Base-by-base conservation (phyloP, 2,329 filamentous ascomycete genomes). In the Malbranchea cinnamomea region DNA sequence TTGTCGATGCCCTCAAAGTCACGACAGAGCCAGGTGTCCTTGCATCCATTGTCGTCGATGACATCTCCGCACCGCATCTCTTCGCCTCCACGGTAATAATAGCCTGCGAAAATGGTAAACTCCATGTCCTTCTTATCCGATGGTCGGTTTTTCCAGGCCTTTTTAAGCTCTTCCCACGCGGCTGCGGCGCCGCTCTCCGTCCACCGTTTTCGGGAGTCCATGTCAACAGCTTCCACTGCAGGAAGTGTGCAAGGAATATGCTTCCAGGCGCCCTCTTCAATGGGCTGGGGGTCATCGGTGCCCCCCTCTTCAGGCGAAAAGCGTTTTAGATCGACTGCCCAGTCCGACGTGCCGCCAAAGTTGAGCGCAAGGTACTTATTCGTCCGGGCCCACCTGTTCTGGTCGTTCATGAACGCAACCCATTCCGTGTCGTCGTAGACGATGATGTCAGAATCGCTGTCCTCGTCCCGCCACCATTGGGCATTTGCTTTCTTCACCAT, bases 321-420 rank as follows among this genome's bases (percentile, higher is more conserved):
- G 20, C 20, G 20, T 7, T 23, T 32, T 8, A 50, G 34, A 33
- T 50, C 46, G n/a, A 43, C 30, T 4, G 47, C 47, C 48, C 46
- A 50, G 28, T 49, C 44, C 11, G 36, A 31, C 7, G 30, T 44
- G 1, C 46, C 46, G 1, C 21, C 38, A 21, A 50, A 39, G 23
- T 43, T 41, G 2, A 40, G 12, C 4, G 11, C 20, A 23, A 37
- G 27, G 30, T 36, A 47, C 2, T 25, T 12, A 4, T 15, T 27
- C 2, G 26, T 35, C 4, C 47, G 38, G 3, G 12, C 17, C 1
- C 14, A 14, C 19, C 45, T 46, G 4, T 26, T 42, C 2, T n/a
- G 31, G 4, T 34, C 18, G 42, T 42, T 12, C 41, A 45, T 32
- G 23, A 22, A 32, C 8, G 23, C 23, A 10, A 32, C 30, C 30